Base-by-base conservation (phyloP, 495 filamentous ascomycete species). In the Aspergillus sparsus region DNA sequence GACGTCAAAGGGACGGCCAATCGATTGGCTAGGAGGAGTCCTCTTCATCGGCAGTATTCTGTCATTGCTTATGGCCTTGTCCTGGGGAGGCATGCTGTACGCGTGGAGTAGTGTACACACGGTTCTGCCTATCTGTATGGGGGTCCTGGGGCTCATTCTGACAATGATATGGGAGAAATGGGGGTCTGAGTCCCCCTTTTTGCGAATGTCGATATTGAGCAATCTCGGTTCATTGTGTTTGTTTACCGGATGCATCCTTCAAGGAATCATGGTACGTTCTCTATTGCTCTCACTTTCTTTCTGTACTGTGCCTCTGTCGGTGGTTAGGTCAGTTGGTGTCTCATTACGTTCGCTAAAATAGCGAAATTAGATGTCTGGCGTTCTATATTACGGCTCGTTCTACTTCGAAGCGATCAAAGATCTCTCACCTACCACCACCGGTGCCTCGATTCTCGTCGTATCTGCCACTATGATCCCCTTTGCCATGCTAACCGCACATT, bases 361-460 rank as follows among this genome's bases (percentile, higher is more conserved):
- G 7, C 11, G 37, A 5, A 10, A 0, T 9, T 21, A 47, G 44
- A 47, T 47, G 44, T n/a, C 44, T 18, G 44, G 44, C 0, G 15
- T 47, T 18, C 44, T 47, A 13, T 47, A 47, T 18, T 47, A 47
- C 44, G 44, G 44, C 44, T 21, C 44, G 15, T 47, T 47, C 3
- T 47, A 47, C 15, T 47, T 47, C 15, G 44, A 47, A 47, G 44
- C 44, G n/a, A 47, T 47, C n/a, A 47, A 47, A 16, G 15, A 47
- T 9, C 16, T 47, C n/a, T 47, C 44, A 13, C 44, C 44, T 7
- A 47, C 44, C n/a, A 47, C n/a, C n/a, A 47, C 44, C 1, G 44
- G 44, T 9, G 44, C 44, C 44, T 47, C 44, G 1, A 47, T 47
- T 18, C 44, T 47, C 44, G n/a, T 47, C 44, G 44, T 47, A 9